phyloP scores from a whole-genome alignment of 2,329 filamentous ascomycete species.

The Ilyonectria mors-panacis region DNA sequence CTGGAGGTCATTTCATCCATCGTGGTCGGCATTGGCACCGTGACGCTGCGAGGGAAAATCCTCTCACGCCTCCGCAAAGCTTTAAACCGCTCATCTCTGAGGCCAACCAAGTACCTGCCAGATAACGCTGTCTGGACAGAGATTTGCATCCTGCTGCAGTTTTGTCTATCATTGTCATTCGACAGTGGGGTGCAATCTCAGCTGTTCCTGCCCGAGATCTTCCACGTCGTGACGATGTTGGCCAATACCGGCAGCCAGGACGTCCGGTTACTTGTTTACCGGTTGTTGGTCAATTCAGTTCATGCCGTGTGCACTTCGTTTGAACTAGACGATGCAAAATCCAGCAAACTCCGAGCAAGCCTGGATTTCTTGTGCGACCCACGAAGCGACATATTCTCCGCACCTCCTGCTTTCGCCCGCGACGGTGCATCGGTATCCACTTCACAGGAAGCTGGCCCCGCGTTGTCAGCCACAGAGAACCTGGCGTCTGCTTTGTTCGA shows the following conservation, averaged over 20 bases:
- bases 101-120: slow-evolving; percentile 75
- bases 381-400: slow-evolving; percentile 70
- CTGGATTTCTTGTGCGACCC: slow-evolving; percentile 73
- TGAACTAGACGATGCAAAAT: slow-evolving; percentile 70
- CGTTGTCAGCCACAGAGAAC: slow-evolving; percentile 71
- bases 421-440: slow-evolving; percentile 71
- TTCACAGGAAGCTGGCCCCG: slow-evolving; percentile 66
- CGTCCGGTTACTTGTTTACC: slow-evolving; percentile 72
- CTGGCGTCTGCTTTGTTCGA: slow-evolving; percentile 75
- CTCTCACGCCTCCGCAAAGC: slow-evolving; percentile 77
- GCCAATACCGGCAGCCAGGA: slow-evolving; percentile 74
- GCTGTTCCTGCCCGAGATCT: slow-evolving; percentile 77
- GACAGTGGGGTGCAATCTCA: slow-evolving; percentile 78
- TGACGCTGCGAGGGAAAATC: slow-evolving; percentile 76
- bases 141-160: slow-evolving; percentile 76
- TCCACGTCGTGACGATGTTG: slow-evolving; percentile 80
- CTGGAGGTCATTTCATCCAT: slow-evolving; percentile 74
- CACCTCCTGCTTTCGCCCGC: slow-evolving; percentile 60
- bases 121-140: slow-evolving; percentile 80
- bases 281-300: slow-evolving; percentile 76
- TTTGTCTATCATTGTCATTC: slow-evolving; percentile 77
- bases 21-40: slow-evolving; percentile 73
- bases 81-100: slow-evolving; percentile 75
- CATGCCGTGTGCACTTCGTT: slow-evolving; percentile 79
- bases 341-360: slow-evolving; percentile 69